Base-by-base conservation (phyloP, 2,329 filamentous ascomycete genomes). In the Diaporthe vexans region DNA sequence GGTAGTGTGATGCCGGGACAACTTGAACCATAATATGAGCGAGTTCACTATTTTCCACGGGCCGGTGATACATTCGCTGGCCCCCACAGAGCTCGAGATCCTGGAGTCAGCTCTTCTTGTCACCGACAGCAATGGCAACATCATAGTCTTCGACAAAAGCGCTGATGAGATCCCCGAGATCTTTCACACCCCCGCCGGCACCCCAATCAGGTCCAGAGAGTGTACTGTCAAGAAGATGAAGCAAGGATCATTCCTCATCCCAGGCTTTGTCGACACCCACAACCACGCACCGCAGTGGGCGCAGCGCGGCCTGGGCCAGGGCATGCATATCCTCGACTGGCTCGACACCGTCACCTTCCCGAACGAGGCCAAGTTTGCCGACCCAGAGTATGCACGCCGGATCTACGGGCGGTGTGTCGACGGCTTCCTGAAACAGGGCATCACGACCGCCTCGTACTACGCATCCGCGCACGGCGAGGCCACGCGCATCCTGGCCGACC, bases 251-350 rank as follows among this genome's bases (percentile, higher is more conserved):
- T 90, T 92, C 77, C 81, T 91, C 63, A 86, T 91, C 73, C 90
- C 90, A 0, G 89, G 90, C 57, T 88, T 91, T 77, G 83, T 93
- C 71, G 91, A 93, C 82, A 93, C 91, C 1, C 92, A 93, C 81
- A 92, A 92, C 75, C 92, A 94, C 78, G 91, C 92, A 0, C 91
- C 91, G 52, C 87, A 90, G 77, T 88, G 85, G 84, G 81, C 85
- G 19, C 85, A 86, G 80, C 82, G 86, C 33, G 86, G 88, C 37
- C 81, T 88, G 6, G 86, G 86, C 7, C 86, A 88, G 77, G 83
- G 88, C 57, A 82, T 88, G 80, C 85, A 89, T 75, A 88, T 90
- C 75, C 83, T 92, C 10, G 88, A 92, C 78, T 94, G 92, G 92
- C 85, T 93, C 1, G 85, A 89, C 46, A 81, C 88, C n/a, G 84